Evolutionary conservation across 768 basidiomycete species (phyloP).

Genomic region (Boletus eberwhitei): DNA sequence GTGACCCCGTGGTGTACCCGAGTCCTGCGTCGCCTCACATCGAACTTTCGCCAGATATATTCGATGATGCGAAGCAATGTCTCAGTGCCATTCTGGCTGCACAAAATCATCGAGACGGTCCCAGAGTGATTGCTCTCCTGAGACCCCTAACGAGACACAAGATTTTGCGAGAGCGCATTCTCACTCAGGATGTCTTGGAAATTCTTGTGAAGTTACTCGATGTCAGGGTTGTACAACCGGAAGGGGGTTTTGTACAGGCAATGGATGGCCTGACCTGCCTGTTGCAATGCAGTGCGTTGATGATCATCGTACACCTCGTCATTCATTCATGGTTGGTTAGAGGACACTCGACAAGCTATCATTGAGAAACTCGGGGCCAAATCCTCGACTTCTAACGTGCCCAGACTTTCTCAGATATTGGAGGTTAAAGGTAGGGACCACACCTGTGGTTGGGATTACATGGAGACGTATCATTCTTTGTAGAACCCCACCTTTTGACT

Average conservation of each 20-base stretch:
- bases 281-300: slow-evolving; percentile 14
- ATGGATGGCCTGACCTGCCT: slow-evolving; percentile 22
- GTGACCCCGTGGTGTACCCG: neutral
- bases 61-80: slow-evolving; percentile 16
- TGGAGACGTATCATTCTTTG: neutral
- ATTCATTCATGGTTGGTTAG: slow-evolving; percentile 1
- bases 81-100: slow-evolving; percentile 7
- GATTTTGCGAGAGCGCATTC: slow-evolving; percentile 10
- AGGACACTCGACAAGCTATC: slow-evolving; percentile 6
- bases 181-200: slow-evolving; percentile 11
- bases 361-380: slow-evolving; percentile 4
- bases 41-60: neutral
- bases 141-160: slow-evolving; percentile 17
- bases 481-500: slow-evolving; percentile 9
- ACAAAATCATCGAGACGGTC: slow-evolving; percentile 15
- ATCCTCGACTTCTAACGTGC: neutral
- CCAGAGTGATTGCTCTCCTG: slow-evolving; percentile 21
- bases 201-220: slow-evolving; percentile 16
- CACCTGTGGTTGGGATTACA: too few relatives aligned
- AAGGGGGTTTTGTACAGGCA: slow-evolving; percentile 13
- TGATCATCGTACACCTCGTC: neutral
- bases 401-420: slow-evolving; percentile 18
- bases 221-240: neutral
- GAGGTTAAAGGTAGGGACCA: slow-evolving; percentile 10
- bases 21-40: neutral